Conservation (phyloP, 2,329 filamentous ascomycete genomes). For the Colletotrichum horii region DNA sequence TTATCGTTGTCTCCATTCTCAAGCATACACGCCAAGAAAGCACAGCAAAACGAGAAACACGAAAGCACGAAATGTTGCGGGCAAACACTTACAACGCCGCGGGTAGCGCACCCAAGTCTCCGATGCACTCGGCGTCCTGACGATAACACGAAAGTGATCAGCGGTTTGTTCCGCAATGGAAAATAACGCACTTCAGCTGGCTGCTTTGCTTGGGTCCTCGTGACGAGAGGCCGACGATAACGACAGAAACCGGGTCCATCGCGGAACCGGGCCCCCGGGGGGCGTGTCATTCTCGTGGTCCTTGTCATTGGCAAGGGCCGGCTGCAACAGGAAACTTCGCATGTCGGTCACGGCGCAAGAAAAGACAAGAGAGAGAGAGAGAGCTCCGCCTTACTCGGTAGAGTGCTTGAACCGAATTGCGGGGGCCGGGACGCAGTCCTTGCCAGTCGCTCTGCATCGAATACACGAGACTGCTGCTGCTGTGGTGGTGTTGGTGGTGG, state of each 20-base stretch:
- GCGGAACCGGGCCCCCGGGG: neutral
- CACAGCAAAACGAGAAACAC: neutral
- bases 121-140: neutral
- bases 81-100: slow-evolving; percentile 6
- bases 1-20: neutral
- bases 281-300: neutral
- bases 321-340: neutral
- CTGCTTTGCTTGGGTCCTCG: neutral
- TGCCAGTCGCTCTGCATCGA: slow-evolving; percentile 8
- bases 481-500: neutral
- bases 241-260: neutral
- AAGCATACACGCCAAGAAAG: neutral
- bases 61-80: neutral
- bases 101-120: slow-evolving; percentile 11
- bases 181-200: neutral
- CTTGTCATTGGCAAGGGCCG: neutral
- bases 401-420: slow-evolving; percentile 1
- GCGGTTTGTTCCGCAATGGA: neutral
- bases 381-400: neutral
- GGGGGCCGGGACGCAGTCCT: neutral
- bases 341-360: neutral
- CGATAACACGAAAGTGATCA: neutral
- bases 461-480: neutral
- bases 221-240: neutral
- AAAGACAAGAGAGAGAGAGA: neutral